Evolutionary conservation across 148 eudicot genomes (phyloP), one percentile per base, ranked within the genome.

Genomic region (Persicaria maculosa): DNA sequence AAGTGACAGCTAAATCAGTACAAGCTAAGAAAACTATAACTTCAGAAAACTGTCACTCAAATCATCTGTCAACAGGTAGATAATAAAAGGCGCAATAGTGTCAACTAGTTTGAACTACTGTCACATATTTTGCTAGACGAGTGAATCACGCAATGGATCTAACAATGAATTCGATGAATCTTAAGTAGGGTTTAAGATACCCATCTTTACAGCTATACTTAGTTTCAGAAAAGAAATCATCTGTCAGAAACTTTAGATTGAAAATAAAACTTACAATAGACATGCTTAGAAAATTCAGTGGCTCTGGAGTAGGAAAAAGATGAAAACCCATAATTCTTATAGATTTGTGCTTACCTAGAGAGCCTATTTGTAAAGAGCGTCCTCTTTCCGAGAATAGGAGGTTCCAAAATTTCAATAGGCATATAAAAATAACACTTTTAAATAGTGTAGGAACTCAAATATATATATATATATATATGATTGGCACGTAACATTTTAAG

Each of bases 381-480:
- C 85, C 79, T 90, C 86, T 88, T 93, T 9, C 96, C 98, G 77
- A 93, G 79, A 79, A 93, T 84, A 17, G 98, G 98, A 19, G 97
- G 93, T 76, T 89, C 98, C 98, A 91, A 77, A 44, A 80, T 16
- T 52, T 76, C 50, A 48, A 48, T 48, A 48, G 7, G 11, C 50
- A 48, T 48, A 48, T 0, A 7, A 48, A 9, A 48, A 7, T 6
- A 48, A 9, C 9, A 48, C 10, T 48, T 7, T 2, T 48, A 11
- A 9, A 48, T 48, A 48, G 10, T 25, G 10, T 48, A 2, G 9
- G 2, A 7, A 7, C 10, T 48, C 10, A 2, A 48, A 48, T 48
- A 48, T 2, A 48, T 9, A 48, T 48, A 7, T 48, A 48, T n/a
- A n/a, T n/a, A n/a, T 48, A n/a, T n/a, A n/a, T n/a, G 50, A 11